Conservation (phyloP, 179 eudicot genomes). For the Heliamphora pulchella region DNA sequence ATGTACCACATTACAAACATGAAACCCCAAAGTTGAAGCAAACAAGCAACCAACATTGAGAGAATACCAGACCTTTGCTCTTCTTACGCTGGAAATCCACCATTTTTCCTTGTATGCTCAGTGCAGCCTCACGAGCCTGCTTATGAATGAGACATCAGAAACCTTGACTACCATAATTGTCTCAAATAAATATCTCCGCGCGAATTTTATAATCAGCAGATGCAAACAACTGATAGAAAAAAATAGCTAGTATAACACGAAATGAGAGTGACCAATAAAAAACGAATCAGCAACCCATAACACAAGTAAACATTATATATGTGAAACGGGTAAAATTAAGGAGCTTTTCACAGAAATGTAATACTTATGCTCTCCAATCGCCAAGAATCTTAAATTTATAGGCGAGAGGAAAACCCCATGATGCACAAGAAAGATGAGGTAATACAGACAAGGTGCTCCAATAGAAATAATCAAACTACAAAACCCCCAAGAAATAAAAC, state of each 20-base stretch:
- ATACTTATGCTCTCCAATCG: background rate
- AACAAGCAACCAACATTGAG: background rate
- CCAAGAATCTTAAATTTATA: background rate
- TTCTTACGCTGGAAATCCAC: conserved; percentile 89
- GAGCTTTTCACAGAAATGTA: background rate
- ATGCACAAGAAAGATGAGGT: background rate
- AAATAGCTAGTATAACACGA: background rate
- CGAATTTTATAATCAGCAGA: background rate
- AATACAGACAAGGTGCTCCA: background rate
- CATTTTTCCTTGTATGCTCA: conserved; percentile 66
- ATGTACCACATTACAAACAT: background rate
- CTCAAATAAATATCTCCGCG: background rate
- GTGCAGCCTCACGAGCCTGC: conserved; percentile 82
- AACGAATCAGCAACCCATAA: background rate
- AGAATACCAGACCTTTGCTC: conserved; percentile 61
- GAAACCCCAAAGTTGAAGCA: background rate
- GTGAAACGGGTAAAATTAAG: background rate
- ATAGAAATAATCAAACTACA: background rate
- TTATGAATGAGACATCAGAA: conserved; percentile 18
- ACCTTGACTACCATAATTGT: conserved; percentile 3
- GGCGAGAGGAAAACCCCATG: background rate
- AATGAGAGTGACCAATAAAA: background rate
- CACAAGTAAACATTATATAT: background rate
- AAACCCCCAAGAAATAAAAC: background rate
- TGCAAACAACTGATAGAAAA: background rate